These are phyloP conservation scores for Podaxis carcinomalis DNA, from an alignment of 768 basidiomycete genomes.

Conservation along the genomic window DNA sequence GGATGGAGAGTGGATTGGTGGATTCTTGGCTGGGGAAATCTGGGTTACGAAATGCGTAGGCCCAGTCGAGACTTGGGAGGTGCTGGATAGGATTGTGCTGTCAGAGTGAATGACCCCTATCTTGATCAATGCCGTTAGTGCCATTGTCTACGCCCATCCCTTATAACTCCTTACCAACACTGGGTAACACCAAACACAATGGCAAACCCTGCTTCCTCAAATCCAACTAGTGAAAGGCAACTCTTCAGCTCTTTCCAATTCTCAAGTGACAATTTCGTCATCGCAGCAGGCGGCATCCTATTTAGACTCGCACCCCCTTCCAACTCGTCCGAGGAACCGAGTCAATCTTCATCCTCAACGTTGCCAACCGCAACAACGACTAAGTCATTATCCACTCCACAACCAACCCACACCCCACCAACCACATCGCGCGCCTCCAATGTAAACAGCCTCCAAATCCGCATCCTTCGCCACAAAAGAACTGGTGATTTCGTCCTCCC, in stretches of 20 bases:
- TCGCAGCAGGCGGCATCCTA: slow-evolving; percentile 38
- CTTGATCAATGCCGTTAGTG: background rate
- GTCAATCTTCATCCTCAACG: background rate
- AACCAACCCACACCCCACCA: no score
- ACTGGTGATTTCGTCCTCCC: slow-evolving; percentile 40
- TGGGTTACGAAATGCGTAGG: slow-evolving; percentile 62
- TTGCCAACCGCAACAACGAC: background rate
- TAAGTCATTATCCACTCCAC: background rate
- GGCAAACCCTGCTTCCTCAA: background rate
- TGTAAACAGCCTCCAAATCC: slow-evolving; percentile 27
- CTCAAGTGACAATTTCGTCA: slow-evolving; percentile 26
- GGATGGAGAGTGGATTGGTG: slow-evolving; percentile 31
- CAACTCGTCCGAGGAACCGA: background rate
- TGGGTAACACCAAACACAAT: background rate
- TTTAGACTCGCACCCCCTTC: slow-evolving; percentile 20
- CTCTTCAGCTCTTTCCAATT: background rate
- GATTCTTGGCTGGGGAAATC: slow-evolving; percentile 45
- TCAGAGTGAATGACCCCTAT: slow-evolving; percentile 4
- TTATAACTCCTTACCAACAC: no score
- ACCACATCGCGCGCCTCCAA: background rate
- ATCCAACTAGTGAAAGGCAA: background rate
- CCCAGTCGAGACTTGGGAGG: slow-evolving; percentile 53
- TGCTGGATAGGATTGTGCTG: slow-evolving; percentile 32
- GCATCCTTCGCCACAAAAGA: slow-evolving; percentile 30
- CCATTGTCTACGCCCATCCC: background rate